Base-by-base conservation (phyloP, 805 yeast species). In the Cyberlindnera mrakii region DNA sequence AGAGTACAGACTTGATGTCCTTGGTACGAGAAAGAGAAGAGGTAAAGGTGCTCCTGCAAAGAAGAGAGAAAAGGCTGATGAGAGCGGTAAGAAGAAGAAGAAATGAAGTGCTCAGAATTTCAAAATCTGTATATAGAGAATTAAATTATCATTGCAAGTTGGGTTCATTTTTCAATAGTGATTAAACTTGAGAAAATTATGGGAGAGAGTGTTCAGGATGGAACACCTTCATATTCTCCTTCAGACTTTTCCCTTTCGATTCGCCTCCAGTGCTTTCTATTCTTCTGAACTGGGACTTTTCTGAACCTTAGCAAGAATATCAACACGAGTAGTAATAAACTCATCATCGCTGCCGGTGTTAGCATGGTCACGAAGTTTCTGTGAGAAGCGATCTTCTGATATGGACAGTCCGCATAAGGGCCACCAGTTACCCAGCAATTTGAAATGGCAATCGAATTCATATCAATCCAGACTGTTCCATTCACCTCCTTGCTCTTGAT, bases 381-480 rank as follows among this genome's bases (percentile, higher is more conserved):
- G 29, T 67, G 66, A 5, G 81, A 68, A 9, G 78, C 70, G 1
- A 73, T 71, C 37, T 67, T 67, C 44, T 75, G 77, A 58, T 89
- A 89, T 0, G 97, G 96, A 58, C 98, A 90, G 29, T 65, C 57
- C 0, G 91, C 82, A 47, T 76, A 70, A 0, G 87, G 77, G 0
- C 96, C 96, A 1, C 96, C 96, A 11, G 75, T 62, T 5, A 89
- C 89, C 90, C 93, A 91, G 57, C 98, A 90, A 42, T 78, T 75
- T 3, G 72, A 64, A 17, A 80, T 78, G 1, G 86, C 75, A 18
- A 91, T 71, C 15, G 90, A 86, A 58, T 91, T 90, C 49, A 88
- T 52, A 62, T 87, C 88, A 4, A 88, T 75, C 97, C 97, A 90
- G 0, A 78, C 66, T 13, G 48, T 7, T 8, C 51, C 61, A 14